Evolutionary conservation across 2,329 filamentous ascomycete species (phyloP).

Genomic region (Xylariaceae sp.): DNA sequence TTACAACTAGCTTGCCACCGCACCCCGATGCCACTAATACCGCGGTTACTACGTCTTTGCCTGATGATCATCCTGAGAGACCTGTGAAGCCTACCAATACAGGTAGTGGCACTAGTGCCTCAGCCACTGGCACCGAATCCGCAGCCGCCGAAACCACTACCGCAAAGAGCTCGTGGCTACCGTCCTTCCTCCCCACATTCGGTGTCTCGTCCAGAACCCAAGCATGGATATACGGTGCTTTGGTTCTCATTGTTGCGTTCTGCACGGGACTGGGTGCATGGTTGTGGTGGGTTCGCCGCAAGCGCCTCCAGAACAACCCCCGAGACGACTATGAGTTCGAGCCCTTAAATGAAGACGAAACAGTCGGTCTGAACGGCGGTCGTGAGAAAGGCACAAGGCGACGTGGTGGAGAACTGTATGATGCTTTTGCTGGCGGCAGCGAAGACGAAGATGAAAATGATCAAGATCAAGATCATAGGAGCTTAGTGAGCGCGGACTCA

Average conservation of each 20-base stretch:
- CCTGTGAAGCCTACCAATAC: constrained; percentile 55
- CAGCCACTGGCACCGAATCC: constrained; percentile 37
- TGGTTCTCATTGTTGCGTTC: constrained; percentile 85
- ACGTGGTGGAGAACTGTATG: constrained; percentile 89
- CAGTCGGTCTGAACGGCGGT: constrained; percentile 56
- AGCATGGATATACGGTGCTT: constrained; percentile 89
- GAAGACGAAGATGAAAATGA: constrained; percentile 72
- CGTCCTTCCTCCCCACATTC: constrained; percentile 88
- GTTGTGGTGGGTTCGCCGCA: constrained; percentile 79
- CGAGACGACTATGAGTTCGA: constrained; percentile 94
- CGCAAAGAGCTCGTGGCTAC: constrained; percentile 72
- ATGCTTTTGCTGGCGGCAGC: constrained; percentile 91
- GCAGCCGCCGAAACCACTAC: constrained; percentile 42
- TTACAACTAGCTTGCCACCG: constrained; percentile 66
- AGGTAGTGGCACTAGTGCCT: constrained; percentile 37
- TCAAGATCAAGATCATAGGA: constrained; percentile 44
- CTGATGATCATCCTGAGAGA: constrained; percentile 69
- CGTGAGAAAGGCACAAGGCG: constrained; percentile 54
- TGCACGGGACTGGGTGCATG: constrained; percentile 81
- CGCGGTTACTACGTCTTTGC: constrained; percentile 48
- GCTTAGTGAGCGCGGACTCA: constrained; percentile 47
- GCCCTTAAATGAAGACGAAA: constrained; percentile 83
- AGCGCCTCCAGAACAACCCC: constrained; percentile 73
- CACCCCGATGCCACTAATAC: constrained; percentile 52
- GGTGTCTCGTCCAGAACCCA: constrained; percentile 86